Evolutionary conservation across 1,284 basidiomycete species (phyloP).

Genomic region (Fomitopsis pinicola): DNA sequence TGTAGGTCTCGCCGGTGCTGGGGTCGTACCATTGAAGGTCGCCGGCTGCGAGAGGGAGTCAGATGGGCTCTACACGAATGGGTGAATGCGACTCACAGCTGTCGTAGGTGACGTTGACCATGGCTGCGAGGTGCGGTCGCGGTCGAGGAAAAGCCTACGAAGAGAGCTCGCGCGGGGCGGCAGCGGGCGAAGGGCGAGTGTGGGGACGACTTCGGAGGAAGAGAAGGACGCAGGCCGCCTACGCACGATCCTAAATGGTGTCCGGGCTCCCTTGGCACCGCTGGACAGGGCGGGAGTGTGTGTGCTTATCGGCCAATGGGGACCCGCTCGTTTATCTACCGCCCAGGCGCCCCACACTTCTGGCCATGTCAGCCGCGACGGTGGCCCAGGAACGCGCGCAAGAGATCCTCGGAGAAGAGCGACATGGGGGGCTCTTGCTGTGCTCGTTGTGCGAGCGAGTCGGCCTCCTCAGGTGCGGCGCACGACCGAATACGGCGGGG

Average conservation of each 20-base stretch:
- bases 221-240: background rate
- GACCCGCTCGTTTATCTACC: background rate
- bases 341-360: background rate
- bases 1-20: conserved; percentile 30
- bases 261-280: background rate
- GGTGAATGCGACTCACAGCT: conserved; percentile 30
- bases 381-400: too few species aligned
- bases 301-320: background rate
- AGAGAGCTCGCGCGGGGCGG: background rate
- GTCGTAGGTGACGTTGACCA: conserved; percentile 54
- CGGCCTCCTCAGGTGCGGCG: too few species aligned
- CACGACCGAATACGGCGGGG: too few species aligned
- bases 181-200: background rate
- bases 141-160: background rate
- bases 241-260: conserved; percentile 1
- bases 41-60: conserved; percentile 16
- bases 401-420: too few species aligned
- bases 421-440: too few species aligned
- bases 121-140: conserved; percentile 16
- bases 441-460: too few species aligned
- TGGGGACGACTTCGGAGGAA: conserved; percentile 1
- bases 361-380: too few species aligned
- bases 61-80: background rate
- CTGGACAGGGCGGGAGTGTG: background rate
- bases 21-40: conserved; percentile 34